phyloP scores from a whole-genome alignment of 495 filamentous ascomycete species.

The Cercophora scortea region DNA sequence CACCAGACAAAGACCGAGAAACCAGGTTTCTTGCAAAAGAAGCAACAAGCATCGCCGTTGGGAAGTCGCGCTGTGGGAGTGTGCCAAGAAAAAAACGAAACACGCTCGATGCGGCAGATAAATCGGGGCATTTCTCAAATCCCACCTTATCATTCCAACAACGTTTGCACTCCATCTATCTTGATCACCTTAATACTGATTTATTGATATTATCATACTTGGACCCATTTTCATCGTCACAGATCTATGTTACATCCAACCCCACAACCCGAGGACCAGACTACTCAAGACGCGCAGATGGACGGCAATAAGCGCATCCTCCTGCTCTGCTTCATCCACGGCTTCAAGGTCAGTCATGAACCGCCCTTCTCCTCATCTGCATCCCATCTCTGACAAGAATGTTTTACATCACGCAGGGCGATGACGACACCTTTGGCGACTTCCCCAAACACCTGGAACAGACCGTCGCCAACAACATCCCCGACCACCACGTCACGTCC shows the following conservation, averaged over 20 bases:
- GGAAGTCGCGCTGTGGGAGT: neutral
- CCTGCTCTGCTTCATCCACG: conserved; percentile 84
- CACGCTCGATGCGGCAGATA: neutral
- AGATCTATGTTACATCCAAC: too few species aligned
- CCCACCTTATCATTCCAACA: neutral
- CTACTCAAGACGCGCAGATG: neutral
- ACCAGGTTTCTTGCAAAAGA: too few species aligned
- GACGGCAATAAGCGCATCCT: conserved; percentile 59
- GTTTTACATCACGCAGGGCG: conserved; percentile 49
- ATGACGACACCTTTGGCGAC: conserved; percentile 74
- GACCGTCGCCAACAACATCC: conserved; percentile 60
- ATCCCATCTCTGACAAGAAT: neutral
- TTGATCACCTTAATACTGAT: too few species aligned
- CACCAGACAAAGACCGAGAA: neutral
- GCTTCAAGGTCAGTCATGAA: conserved; percentile 66
- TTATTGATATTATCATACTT: too few species aligned
- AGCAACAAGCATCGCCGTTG: too few species aligned
- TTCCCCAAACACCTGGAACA: conserved; percentile 69
- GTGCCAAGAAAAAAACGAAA: neutral
- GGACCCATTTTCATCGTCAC: too few species aligned
- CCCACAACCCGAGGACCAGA: too few species aligned
- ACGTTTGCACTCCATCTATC: too few species aligned
- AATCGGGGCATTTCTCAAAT: neutral
- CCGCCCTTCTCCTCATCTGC: neutral
- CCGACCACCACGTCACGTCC: conserved; percentile 58